Conservation (phyloP, 164 flowering plant genomes). For the Nymphaea colorata region DNA sequence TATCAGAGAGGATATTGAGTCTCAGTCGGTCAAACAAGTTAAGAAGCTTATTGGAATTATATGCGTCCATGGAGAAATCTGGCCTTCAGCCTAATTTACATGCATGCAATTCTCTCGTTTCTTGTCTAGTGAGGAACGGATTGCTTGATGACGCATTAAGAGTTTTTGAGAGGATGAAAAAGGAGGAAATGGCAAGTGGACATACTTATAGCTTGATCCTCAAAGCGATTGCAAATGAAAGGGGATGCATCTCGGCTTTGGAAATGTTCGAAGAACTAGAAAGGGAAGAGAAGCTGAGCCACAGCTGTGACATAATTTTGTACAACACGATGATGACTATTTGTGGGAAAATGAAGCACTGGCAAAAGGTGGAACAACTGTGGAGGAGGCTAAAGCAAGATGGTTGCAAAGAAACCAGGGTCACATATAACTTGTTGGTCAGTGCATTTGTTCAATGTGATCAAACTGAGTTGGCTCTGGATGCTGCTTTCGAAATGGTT, state of each 20-base stretch:
- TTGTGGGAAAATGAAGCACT: constrained; percentile 42
- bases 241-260: constrained; percentile 48
- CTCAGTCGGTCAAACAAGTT: constrained; percentile 69
- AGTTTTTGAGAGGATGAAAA: constrained; percentile 48
- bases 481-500: constrained; percentile 72
- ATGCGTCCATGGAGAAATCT: constrained; percentile 48
- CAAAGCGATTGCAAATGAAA: constrained; percentile 42
- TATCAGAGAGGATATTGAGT: constrained; percentile 56
- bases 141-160: constrained; percentile 36
- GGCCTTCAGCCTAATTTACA: constrained; percentile 46
- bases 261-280: constrained; percentile 42
- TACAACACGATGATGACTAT: constrained; percentile 78
- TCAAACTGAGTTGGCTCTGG: constrained; percentile 60
- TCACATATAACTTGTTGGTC: constrained; percentile 60
- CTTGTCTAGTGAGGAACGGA: constrained; percentile 59
- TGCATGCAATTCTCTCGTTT: constrained; percentile 73
- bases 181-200: constrained; percentile 31
- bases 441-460: constrained; percentile 60
- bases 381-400: constrained; percentile 64
- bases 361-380: constrained; percentile 46
- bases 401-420: constrained; percentile 39
- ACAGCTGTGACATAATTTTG: constrained; percentile 46
- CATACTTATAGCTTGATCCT: constrained; percentile 76
- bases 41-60: constrained; percentile 56
- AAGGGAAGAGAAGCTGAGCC: constrained; percentile 17